Evolutionary conservation across 2,329 filamentous ascomycete genomes (phyloP), one percentile per base, ranked within the genome.

Genomic region (Arthrocladium fulminans): DNA sequence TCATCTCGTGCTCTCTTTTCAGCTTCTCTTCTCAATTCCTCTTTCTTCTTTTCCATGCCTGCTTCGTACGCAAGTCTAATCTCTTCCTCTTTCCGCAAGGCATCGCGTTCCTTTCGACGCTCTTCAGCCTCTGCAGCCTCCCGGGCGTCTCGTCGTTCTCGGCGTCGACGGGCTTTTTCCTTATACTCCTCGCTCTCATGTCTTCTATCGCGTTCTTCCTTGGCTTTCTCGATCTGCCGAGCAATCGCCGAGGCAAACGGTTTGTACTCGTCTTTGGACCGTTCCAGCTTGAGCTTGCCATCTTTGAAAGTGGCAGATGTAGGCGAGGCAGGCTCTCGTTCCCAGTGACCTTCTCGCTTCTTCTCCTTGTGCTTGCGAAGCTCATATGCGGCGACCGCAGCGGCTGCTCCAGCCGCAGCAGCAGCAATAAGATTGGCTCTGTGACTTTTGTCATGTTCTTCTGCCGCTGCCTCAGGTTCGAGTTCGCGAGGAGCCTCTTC

Each of bases 191-290:
- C 47, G 10, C 47, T 51, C 15, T 52, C 52, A 20, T 54, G 56
- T 15, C 52, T 46, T 10, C 37, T 25, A 15, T 52, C 51, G 23
- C 51, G 48, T 38, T 64, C 62, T 41, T 63, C 62, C 32, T 62
- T 65, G 19, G 57, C 58, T 30, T 60, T 62, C 7, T 54, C 53
- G 51, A 59, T 47, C 47, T 58, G 39, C 43, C 54, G 37, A 40
- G 54, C 43, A 54, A 61, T 37, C 56, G 63, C 41, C 54, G 59
- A 45, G 51, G 60, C 13, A 63, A 67, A 49, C 59, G 63, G 20
- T 59, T 60, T 38, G 56, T 62, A 19, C 54, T 60, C 32, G 51
- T 60, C n/a, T 64, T 62, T 30, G 57, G 50, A 34, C 60, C 58
- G 23, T 61, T 61, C 24, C 57, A 60, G 22, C 34, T 60, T 55